phyloP scores from a whole-genome alignment of 345 rosid genomes.

The Citrus medica region DNA sequence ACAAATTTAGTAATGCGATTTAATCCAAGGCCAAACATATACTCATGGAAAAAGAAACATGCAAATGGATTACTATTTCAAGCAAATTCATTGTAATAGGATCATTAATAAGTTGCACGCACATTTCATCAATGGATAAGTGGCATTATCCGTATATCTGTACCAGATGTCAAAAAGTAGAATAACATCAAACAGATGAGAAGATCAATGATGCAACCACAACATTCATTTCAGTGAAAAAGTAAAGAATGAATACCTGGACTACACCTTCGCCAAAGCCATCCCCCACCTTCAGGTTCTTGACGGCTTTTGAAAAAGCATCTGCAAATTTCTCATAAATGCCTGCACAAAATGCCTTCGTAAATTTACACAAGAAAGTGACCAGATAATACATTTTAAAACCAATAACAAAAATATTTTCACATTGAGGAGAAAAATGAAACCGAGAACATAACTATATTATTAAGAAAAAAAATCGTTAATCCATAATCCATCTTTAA shows the following conservation, averaged over 20 bases:
- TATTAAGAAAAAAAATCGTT: neutral
- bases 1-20: neutral
- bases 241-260: conserved; percentile 44
- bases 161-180: conserved; percentile 1
- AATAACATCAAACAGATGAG: neutral
- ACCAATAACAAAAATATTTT: too few species aligned
- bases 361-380: neutral
- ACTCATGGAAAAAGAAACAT: neutral
- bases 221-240: neutral
- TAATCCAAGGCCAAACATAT: conserved; percentile 2
- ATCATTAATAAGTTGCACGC: neutral
- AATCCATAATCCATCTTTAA: neutral
- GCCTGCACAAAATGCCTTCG: conserved; percentile 40
- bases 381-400: neutral
- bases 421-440: neutral
- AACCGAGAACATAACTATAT: neutral
- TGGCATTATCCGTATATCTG: neutral
- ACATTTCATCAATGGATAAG: neutral
- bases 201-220: neutral
- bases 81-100: neutral
- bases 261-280: conserved; percentile 76
- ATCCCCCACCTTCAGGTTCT: conserved; percentile 87
- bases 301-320: conserved; percentile 87
- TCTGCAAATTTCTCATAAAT: conserved; percentile 86
- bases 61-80: neutral